Conservation (phyloP, 352 stramenopile species). For the Phytophthora citrophthora region DNA sequence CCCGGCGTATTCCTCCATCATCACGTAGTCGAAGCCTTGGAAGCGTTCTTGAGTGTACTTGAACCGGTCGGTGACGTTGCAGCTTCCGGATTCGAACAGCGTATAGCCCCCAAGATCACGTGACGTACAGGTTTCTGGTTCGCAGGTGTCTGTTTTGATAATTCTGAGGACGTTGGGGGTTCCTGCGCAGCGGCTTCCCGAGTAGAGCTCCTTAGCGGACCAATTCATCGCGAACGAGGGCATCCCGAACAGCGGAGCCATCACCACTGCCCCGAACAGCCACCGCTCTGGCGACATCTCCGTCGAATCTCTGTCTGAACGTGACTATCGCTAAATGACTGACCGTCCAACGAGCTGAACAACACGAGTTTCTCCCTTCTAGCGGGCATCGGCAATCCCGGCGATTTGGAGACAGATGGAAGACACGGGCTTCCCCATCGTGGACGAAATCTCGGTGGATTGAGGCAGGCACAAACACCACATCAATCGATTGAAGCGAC, state of each 20-base stretch:
- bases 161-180: conserved; percentile 38
- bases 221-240: conserved; percentile 28
- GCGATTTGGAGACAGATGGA: conserved; percentile 39
- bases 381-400: conserved; percentile 4
- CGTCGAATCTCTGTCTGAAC: conserved; percentile 11
- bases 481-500: conserved; percentile 13
- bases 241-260: conserved; percentile 9
- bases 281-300: conserved; percentile 22
- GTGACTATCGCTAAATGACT: conserved; percentile 26
- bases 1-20: conserved; percentile 40
- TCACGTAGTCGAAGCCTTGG: conserved; percentile 33
- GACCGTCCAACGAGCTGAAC: conserved; percentile 8
- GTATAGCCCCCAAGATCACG: conserved; percentile 29
- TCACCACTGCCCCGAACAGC: conserved; percentile 9
- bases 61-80: conserved; percentile 39
- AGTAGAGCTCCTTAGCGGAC: conserved; percentile 32
- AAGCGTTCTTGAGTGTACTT: conserved; percentile 30
- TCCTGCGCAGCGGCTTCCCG: conserved; percentile 35
- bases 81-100: conserved; percentile 28
- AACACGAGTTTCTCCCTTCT: conserved; percentile 8
- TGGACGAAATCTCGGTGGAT: conserved; percentile 29
- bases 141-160: conserved; percentile 23
- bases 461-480: conserved; percentile 22
- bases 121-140: conserved; percentile 21
- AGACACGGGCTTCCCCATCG: conserved; percentile 26